Conservation (phyloP, 2,329 filamentous ascomycete genomes). For the Penicillium nordicum region DNA sequence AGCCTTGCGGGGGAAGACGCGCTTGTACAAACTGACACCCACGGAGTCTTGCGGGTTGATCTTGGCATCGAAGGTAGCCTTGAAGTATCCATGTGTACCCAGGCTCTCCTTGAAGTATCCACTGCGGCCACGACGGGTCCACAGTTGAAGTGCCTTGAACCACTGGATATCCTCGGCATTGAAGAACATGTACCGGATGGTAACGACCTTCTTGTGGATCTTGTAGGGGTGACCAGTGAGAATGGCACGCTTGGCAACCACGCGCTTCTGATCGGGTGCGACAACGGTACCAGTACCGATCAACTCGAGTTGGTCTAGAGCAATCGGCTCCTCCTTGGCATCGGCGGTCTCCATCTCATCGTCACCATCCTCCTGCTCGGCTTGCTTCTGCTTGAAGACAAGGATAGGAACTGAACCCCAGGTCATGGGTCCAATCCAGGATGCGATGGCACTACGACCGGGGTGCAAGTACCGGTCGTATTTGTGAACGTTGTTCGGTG, state of each 20-base stretch:
- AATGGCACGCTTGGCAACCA: slow-evolving; percentile 90
- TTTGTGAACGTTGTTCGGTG: slow-evolving; percentile 95
- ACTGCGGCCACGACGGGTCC: slow-evolving; percentile 83
- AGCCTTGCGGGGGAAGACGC: slow-evolving; percentile 74
- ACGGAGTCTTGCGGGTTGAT: slow-evolving; percentile 96
- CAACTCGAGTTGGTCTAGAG: slow-evolving; percentile 59
- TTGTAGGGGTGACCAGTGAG: slow-evolving; percentile 96
- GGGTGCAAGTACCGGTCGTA: slow-evolving; percentile 90
- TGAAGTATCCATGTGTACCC: slow-evolving; percentile 99
- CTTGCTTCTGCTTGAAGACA: slow-evolving; percentile 66
- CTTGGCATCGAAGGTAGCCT: slow-evolving; percentile 92
- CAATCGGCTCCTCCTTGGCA: slow-evolving; percentile 39
- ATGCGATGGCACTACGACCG: slow-evolving; percentile 81
- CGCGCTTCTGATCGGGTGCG: slow-evolving; percentile 67
- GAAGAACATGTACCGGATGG: slow-evolving; percentile 99
- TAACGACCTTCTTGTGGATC: slow-evolving; percentile 97
- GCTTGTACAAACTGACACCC: slow-evolving; percentile 83
- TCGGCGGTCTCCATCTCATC: slow-evolving; percentile 45
- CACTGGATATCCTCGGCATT: slow-evolving; percentile 90
- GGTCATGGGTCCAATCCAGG: slow-evolving; percentile 82
- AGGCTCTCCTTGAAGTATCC: slow-evolving; percentile 92
- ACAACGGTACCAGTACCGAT: slow-evolving; percentile 85
- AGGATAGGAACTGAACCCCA: slow-evolving; percentile 91
- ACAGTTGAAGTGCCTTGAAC: slow-evolving; percentile 95
- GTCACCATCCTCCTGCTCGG: slow-evolving; percentile 27